A percentile compares a stretch with the other conserved stretches of the same genome.
These are phyloP conservation scores for Besnoitia besnoiti DNA, from an alignment of 169 alveolate genomes.

Conservation along the genomic window DNA sequence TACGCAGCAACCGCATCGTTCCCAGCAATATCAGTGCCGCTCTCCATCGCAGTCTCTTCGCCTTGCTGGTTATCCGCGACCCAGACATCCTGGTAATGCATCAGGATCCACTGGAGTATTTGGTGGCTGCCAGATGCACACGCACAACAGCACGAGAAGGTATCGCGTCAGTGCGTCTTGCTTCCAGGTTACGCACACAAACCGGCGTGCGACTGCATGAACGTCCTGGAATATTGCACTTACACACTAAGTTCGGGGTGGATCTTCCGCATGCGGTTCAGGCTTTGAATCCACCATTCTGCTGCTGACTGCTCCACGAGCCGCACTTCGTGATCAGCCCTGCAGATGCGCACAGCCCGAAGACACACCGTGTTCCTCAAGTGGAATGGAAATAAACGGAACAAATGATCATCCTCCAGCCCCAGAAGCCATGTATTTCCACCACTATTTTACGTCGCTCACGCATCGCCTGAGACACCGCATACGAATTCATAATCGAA, in stretches of 20 bases:
- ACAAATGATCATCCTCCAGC: too few species aligned
- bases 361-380: neutral
- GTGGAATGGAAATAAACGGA: neutral
- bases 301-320: constrained; percentile 37
- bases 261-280: constrained; percentile 33
- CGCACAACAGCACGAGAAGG: neutral
- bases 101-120: constrained; percentile 55
- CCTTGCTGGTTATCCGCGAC: neutral
- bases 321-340: constrained; percentile 23
- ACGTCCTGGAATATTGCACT: neutral
- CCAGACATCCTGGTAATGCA: constrained; percentile 50
- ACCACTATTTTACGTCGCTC: too few species aligned
- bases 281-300: constrained; percentile 59
- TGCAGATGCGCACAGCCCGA: neutral
- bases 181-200: neutral
- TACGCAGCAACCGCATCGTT: neutral
- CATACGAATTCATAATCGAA: too few species aligned
- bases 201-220: neutral
- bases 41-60: neutral
- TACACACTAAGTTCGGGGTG: constrained; percentile 50
- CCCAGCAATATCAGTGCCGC: neutral
- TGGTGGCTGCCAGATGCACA: constrained; percentile 47
- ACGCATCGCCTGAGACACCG: too few species aligned
- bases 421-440: too few species aligned
- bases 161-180: neutral